Conservation (phyloP, 2,329 filamentous ascomycete species). For the Lachnellula cervina region DNA sequence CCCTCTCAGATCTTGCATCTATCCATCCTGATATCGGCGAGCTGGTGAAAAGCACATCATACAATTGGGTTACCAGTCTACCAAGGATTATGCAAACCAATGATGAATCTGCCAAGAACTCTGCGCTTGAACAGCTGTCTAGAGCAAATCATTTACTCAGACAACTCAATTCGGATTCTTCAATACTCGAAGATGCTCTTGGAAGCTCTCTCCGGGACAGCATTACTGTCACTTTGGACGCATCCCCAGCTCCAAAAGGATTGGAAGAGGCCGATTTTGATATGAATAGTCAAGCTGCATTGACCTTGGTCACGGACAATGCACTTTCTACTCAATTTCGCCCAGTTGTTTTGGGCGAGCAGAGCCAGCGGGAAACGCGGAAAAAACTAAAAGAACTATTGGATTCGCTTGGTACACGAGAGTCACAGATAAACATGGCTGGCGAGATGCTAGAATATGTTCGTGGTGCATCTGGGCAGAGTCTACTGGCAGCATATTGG, state of each 20-base stretch:
- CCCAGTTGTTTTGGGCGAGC: conserved; percentile 57
- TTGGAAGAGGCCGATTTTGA: conserved; percentile 28
- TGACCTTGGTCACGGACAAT: conserved; percentile 20
- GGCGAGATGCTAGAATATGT: conserved; percentile 61
- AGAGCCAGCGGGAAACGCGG: conserved; percentile 61
- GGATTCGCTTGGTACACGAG: conserved; percentile 48
- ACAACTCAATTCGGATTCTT: conserved; percentile 58
- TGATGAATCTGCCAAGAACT: conserved; percentile 72
- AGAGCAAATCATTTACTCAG: conserved; percentile 65
- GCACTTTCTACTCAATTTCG: conserved; percentile 41
- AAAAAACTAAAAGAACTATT: conserved; percentile 55
- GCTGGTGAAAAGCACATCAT: conserved; percentile 63
- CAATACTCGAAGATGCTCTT: conserved; percentile 62
- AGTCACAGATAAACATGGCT: conserved; percentile 57
- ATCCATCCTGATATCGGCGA: conserved; percentile 60
- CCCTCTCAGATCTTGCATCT: conserved; percentile 55
- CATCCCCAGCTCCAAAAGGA: conserved; percentile 8
- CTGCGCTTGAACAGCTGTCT: conserved; percentile 70
- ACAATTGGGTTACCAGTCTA: conserved; percentile 77
- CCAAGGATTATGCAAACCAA: conserved; percentile 77
- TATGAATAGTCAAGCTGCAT: conserved; percentile 28
- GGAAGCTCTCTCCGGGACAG: conserved; percentile 70
- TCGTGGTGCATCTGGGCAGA: conserved; percentile 51
- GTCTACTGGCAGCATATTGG: conserved; percentile 72
- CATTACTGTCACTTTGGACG: conserved; percentile 41